Conservation (phyloP, 2,329 filamentous ascomycete genomes). For the Fusarium sp. region DNA sequence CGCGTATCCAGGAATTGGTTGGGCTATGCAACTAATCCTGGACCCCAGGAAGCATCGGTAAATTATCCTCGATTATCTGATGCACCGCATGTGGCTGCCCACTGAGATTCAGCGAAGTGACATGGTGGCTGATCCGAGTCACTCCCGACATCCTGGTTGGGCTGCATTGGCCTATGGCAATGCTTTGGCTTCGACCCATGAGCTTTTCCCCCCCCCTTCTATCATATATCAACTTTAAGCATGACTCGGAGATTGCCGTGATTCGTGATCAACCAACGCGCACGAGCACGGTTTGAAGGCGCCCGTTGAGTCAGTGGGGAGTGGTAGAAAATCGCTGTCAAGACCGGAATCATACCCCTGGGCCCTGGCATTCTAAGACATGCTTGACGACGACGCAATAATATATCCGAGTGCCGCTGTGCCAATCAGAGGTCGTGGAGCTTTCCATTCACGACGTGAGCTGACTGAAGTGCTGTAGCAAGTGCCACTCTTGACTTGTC, state of each 20-base stretch:
- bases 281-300: background rate
- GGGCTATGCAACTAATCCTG: background rate
- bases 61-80: slow-evolving; percentile 7
- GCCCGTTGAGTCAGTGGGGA: background rate
- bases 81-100: background rate
- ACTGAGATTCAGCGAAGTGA: background rate
- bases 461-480: slow-evolving; percentile 3
- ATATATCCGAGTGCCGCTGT: background rate
- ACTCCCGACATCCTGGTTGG: slow-evolving; percentile 14
- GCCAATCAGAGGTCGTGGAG: slow-evolving; percentile 11
- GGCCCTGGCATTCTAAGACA: slow-evolving; percentile 9
- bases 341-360: background rate
- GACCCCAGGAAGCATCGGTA: slow-evolving; percentile 3
- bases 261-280: background rate
- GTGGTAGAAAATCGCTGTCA: background rate
- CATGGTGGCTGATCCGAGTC: slow-evolving; percentile 21
- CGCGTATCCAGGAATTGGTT: background rate
- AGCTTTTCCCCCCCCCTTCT: background rate
- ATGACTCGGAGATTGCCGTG: background rate
- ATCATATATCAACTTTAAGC: slow-evolving; percentile 8
- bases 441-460: background rate
- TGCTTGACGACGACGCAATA: background rate
- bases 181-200: background rate
- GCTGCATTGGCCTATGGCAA: background rate
- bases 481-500: background rate